Evolutionary conservation across 768 basidiomycete genomes (phyloP), one percentile per base, ranked within the genome.

Genomic region (Lanmaoa rubissima): DNA sequence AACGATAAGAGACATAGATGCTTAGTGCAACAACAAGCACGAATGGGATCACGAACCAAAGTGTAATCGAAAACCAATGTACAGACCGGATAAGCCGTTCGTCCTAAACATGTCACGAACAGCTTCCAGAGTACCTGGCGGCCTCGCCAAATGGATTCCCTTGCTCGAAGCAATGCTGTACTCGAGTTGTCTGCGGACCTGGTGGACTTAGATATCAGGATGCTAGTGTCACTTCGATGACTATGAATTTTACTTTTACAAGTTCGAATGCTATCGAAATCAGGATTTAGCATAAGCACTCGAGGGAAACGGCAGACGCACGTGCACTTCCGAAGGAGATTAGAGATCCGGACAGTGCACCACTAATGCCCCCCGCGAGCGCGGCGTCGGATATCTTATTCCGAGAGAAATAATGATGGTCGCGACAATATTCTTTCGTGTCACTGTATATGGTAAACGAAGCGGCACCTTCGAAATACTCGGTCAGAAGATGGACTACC

Each of bases 111-210:
- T 96, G 42, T 94, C 89, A 50, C 78, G 82, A 32, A 96, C 88
- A 5, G 92, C 91, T 61, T 87, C 81, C 47, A 83, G 53, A 6
- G 92, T 95, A 36, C 83, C 82, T 17, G 94, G 94, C 14, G 94
- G 86, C 65, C 87, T 92, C 9, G 73, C 75, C 46, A 92, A 67
- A n/a, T 80, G 75, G 39, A 87, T 51, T 7, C 92, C 91, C 64
- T 88, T 90, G 69, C 77, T 87, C 31, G 86, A 84, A 42, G 92
- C 94, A 59, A 97, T 97, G 55, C 88, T 85, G 66, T 88, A 96
- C 75, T 98, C 94, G 51, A 98, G 76, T 64, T 98, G 94, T 62
- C 94, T 80, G 55, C 94, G 86, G 51, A 94, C 88, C 92, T 94
- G 65, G 55, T 53, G 52, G 58, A 51, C 57, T 24, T 46, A 35